Percentiles rank a stretch among this genome's conserved stretches.
These are phyloP conservation scores for Paulinella micropora DNA, from an alignment of 78 protist species.

Conservation along the genomic window DNA sequence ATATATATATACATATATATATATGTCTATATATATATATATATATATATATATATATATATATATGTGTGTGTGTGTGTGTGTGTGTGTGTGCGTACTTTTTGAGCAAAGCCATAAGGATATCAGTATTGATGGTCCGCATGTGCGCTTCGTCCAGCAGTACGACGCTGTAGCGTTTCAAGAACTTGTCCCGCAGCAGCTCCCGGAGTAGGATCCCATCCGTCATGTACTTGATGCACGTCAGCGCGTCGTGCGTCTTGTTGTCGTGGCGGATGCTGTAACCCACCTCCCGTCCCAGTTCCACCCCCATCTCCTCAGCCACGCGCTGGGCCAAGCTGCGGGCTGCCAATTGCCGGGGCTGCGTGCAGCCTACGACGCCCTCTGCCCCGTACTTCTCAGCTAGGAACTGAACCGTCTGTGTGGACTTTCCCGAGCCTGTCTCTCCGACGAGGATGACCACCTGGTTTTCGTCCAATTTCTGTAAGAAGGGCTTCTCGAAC, in stretches of 20 bases:
- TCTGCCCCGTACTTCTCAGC: conserved; percentile 31
- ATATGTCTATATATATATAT: too few species aligned
- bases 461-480: conserved; percentile 21
- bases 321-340: conserved; percentile 45
- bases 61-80: not conserved
- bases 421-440: conserved; percentile 88
- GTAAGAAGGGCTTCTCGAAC: conserved; percentile 13
- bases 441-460: conserved; percentile 57
- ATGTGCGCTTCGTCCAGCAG: conserved; percentile 92
- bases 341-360: conserved; percentile 60
- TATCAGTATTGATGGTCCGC: conserved; percentile 45
- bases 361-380: conserved; percentile 37
- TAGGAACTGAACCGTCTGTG: conserved; percentile 92
- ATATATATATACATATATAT: too few species aligned
- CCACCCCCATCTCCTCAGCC: conserved; percentile 49
- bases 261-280: conserved; percentile 75
- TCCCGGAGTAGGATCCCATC: conserved; percentile 82
- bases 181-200: conserved; percentile 55
- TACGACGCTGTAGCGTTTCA: conserved; percentile 52
- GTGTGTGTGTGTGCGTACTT: not conserved
- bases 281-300: conserved; percentile 72
- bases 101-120: conserved; percentile 29
- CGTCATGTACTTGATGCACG: conserved; percentile 68
- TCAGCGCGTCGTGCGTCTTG: conserved; percentile 9
- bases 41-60: too few species aligned